phyloP scores from a whole-genome alignment of 139 green algal species.

The Marvania coccoides region DNA sequence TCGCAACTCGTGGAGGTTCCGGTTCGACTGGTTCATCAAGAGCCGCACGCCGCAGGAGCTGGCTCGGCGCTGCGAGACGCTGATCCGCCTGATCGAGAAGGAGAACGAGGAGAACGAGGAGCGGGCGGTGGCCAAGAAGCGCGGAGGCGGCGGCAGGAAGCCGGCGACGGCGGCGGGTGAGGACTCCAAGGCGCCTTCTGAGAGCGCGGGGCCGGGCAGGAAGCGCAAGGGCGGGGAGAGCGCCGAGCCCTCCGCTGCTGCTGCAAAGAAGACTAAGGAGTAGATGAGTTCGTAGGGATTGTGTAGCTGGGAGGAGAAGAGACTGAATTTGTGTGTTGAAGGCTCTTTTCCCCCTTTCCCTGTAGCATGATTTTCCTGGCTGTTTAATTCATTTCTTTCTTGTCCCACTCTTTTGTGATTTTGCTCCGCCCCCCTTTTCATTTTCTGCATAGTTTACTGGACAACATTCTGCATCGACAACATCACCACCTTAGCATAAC shows the following conservation, averaged over 20 bases:
- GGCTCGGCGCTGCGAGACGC: conserved; percentile 75
- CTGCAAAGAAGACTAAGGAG: neutral
- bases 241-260: neutral
- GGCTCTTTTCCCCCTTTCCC: neutral
- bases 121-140: conserved; percentile 6
- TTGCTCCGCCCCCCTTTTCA: no score
- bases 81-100: conserved; percentile 98
- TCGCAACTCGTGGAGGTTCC: conserved; percentile 85
- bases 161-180: neutral
- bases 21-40: conserved; percentile 99
- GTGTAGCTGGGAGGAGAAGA: neutral
- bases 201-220: neutral
- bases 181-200: neutral
- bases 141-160: neutral
- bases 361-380: neutral
- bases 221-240: conserved; percentile 6
- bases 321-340: neutral
- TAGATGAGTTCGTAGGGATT: neutral
- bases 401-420: no score
- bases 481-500: no score
- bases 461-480: no score
- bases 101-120: conserved; percentile 58
- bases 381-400: neutral
- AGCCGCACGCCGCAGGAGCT: conserved; percentile 81
- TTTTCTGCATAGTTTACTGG: no score